Evolutionary conservation across 305 asterid species (phyloP), one percentile per base, ranked within the genome.

Genomic region (Striga hermonthica): DNA sequence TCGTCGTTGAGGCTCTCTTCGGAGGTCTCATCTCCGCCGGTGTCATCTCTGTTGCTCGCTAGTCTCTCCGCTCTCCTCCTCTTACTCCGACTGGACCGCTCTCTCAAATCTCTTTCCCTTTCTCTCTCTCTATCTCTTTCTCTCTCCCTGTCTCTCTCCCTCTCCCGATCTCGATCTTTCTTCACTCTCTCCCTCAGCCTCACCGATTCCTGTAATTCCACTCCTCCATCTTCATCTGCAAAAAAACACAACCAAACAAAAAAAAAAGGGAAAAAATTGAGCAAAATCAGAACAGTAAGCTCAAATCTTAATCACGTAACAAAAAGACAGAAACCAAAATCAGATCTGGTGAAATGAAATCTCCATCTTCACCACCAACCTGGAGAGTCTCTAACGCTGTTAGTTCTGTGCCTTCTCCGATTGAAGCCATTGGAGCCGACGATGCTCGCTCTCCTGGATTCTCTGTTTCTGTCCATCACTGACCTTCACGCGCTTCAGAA

Each of bases 1-100:
- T 93, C 99, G 35, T 88, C 98, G 78, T 88, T 85, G 6, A 86
- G 85, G 66, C 98, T 94, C 60, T 93, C 97, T 9, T 90, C 97
- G 0, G 99, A 88, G 8, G 91, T 83, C 44, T 89, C 97, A 15
- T 89, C 96, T 15, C 81, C 96, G 4, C 72, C 88, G 11, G 62
- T 71, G 43, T 79, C 91, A 5, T 78, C 89, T 71, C 87, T 69
- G 48, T 64, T 71, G 68, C 39, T 79, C 69, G 77, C 68, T 69
- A 82, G 75, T 64, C 91, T 84, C 63, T 92, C 94, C 0, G 79
- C 86, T 74, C 94, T 75, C 73, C 96, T 81, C 61, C 95, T 78
- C 68, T 89, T 90, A 68, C 83, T 77, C 65, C 94, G 67, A 68
- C 80, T 83, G 0, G 92, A 75, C 83, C 95, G 77, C 49, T 90